phyloP scores from a whole-genome alignment of 441 rosid genomes.

The California macrophylla region DNA sequence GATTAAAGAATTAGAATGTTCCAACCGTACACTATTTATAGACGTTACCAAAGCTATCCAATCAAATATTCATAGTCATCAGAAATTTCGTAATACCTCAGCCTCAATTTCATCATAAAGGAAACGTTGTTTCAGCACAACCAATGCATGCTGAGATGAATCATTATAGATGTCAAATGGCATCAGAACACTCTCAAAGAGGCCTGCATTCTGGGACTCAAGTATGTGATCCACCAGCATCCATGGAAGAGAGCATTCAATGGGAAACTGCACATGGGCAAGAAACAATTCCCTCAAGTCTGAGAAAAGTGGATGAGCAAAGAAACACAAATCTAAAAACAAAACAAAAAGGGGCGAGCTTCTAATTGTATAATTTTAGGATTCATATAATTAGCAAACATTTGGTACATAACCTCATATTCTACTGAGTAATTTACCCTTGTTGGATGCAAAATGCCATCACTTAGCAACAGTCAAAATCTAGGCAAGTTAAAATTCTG shows the following conservation, averaged over 20 bases:
- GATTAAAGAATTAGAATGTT: background rate
- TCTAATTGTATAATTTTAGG: background rate
- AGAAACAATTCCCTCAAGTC: constrained; percentile 10
- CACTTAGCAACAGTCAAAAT: background rate
- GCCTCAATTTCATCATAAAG: constrained; percentile 99
- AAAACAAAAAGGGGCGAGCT: background rate
- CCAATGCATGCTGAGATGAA: constrained; percentile 98
- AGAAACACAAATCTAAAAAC: constrained; percentile 5
- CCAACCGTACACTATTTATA: background rate
- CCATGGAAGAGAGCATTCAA: constrained; percentile 99
- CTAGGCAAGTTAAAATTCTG: background rate
- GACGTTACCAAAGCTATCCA: background rate
- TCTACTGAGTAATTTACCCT: background rate
- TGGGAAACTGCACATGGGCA: constrained; percentile 59
- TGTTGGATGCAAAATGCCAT: background rate
- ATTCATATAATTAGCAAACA: background rate
- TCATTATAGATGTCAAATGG: constrained; percentile 97
- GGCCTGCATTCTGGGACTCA: constrained; percentile 73
- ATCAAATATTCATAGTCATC: background rate
- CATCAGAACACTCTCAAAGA: constrained; percentile 83
- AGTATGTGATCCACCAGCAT: constrained; percentile 91
- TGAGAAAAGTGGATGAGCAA: constrained; percentile 5
- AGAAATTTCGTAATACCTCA: constrained; percentile 49
- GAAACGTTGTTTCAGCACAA: constrained; percentile 79
- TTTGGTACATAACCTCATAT: background rate